A percentile compares a stretch with the other conserved stretches of the same genome.
phyloP scores from a whole-genome alignment of 352 stramenopile genomes.

The Pythium apleroticum region DNA sequence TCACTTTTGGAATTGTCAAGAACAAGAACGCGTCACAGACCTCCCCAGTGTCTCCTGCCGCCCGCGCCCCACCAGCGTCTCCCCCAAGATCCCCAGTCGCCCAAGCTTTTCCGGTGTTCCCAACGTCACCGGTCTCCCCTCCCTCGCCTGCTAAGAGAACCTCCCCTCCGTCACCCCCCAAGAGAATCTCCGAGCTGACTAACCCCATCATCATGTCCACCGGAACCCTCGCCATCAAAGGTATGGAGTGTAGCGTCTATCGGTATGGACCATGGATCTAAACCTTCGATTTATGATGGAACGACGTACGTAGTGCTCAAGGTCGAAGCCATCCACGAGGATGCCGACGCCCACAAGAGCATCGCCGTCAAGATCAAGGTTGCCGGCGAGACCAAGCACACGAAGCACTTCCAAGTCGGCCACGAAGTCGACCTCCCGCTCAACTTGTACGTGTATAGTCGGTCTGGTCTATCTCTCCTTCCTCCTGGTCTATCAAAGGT shows the following conservation, averaged over 20 bases:
- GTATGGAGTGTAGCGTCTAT: constrained; percentile 1
- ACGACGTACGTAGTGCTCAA: background rate
- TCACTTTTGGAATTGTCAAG: background rate
- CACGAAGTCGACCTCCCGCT: constrained; percentile 36
- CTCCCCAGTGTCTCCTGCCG: background rate
- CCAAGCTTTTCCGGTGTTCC: background rate
- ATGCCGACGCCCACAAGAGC: constrained; percentile 10
- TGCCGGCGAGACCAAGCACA: constrained; percentile 16
- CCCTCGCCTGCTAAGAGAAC: too few species aligned
- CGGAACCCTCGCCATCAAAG: constrained; percentile 22
- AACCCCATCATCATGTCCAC: constrained; percentile 18
- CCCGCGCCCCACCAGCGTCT: background rate
- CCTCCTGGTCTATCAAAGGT: too few species aligned
- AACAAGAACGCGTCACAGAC: background rate
- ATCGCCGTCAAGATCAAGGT: constrained; percentile 21
- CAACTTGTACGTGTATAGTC: constrained; percentile 47
- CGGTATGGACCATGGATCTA: too few species aligned
- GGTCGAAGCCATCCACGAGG: constrained; percentile 8
- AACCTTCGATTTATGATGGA: too few species aligned
- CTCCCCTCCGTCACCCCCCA: background rate
- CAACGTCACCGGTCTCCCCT: too few species aligned
- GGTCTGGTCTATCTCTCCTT: too few species aligned
- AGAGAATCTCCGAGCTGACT: background rate
- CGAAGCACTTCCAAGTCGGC: constrained; percentile 17
- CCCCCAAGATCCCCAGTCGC: background rate